phyloP scores from a whole-genome alignment of 257 asterid genomes.

The Misopates orontium region DNA sequence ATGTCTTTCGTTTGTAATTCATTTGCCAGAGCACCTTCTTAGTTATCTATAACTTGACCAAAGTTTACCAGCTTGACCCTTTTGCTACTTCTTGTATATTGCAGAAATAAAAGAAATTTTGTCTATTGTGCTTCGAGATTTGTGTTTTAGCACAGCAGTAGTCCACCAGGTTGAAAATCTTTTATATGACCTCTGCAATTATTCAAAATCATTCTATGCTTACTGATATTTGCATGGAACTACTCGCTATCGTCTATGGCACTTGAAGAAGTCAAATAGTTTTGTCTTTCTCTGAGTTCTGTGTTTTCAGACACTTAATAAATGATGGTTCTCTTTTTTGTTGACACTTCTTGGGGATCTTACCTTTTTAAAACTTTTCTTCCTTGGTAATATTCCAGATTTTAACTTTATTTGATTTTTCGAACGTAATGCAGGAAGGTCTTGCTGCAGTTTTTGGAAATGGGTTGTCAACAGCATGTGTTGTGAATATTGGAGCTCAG shows the following conservation, averaged over 20 bases:
- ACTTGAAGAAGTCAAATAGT: constrained; percentile 16
- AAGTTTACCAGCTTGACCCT: not conserved
- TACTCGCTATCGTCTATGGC: constrained; percentile 3
- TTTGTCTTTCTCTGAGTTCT: constrained; percentile 19
- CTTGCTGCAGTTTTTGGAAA: constrained; percentile 97
- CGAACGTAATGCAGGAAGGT: constrained; percentile 68
- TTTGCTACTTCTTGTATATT: constrained; percentile 29
- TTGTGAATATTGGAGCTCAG: constrained; percentile 95
- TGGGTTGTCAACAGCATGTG: constrained; percentile 92
- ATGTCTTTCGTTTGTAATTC: no score
- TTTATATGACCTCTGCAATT: constrained; percentile 19
- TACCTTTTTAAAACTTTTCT: constrained; percentile 8
- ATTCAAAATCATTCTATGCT: constrained; percentile 3
- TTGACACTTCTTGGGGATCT: constrained; percentile 16
- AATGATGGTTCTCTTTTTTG: constrained; percentile 2
- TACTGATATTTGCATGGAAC: constrained; percentile 16
- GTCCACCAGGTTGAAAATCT: constrained; percentile 90
- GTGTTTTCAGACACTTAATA: constrained; percentile 10
- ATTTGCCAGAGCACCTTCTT: no score
- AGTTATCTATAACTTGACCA: not conserved
- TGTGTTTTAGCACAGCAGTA: constrained; percentile 78
- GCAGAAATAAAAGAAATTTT: constrained; percentile 91
- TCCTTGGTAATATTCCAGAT: constrained; percentile 10
- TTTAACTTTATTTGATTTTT: not conserved
- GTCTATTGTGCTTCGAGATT: constrained; percentile 78